Evolutionary conservation across 176 grass and related monocot genomes (phyloP), one percentile per base, ranked within the genome.

Genomic region (Miscanthus lutarioriparius): DNA sequence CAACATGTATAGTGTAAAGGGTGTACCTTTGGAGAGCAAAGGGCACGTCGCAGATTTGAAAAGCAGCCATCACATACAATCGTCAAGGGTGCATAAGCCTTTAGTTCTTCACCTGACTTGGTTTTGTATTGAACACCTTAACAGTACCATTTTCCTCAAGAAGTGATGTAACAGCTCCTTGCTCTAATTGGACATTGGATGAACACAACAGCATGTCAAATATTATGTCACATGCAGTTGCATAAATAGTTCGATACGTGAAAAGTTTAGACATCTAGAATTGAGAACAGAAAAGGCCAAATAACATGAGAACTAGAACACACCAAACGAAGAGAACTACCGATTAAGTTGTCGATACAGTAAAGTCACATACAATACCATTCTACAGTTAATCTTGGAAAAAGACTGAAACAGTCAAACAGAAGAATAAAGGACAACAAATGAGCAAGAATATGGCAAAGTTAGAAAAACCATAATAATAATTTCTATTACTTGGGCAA

Each of bases 21-120:
- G 1, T 53, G 72, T 90, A 98, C 96, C 93, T 94, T 96, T 67
- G 96, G 89, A 45, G 88, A 96, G 67, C 96, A 99, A 61, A 99
- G 96, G 56, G 75, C 54, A 15, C 93, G 96, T 15, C 96, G 72
- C 64, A 99, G 83, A 78, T 99, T 99, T 10, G 96, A 99, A 83
- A 99, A 99, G 74, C 96, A 99, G 26, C 96, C 96, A 64, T 99
- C 96, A 65, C 96, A 99, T 69, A 99, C 96, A 81, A 99, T 92
- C 8, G 93, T 99, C 41, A 99, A 83, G 74, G 93, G 93, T 51
- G 96, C 93, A 87, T 85, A 86, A 27, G 91, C 91, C 65, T 92
- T 92, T 30, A 83, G 75, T 78, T 94, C 96, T 90, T 95, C 93
- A 78, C 94, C 92, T 30, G 86, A 92, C 81, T 89, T 99, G 35